A percentile compares a stretch with the other conserved stretches of the same genome.
Conservation (phyloP, 495 filamentous ascomycete species). For the Mytilinidion resinicola region DNA sequence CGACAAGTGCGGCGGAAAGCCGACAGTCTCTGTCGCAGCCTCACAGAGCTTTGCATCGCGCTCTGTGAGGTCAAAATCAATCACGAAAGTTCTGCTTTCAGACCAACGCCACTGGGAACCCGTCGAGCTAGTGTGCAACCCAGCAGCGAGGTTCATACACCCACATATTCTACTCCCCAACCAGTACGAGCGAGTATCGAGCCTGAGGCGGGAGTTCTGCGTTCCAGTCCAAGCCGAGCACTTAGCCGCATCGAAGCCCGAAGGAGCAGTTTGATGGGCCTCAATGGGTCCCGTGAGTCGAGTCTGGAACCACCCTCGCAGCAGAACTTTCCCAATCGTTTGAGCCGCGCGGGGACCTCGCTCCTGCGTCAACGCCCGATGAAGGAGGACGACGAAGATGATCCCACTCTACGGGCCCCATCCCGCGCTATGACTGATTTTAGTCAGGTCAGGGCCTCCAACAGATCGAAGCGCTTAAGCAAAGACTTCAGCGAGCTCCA, state of each 20-base stretch:
- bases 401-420: slow-evolving; percentile 38
- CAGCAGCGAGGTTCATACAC: slow-evolving; percentile 20
- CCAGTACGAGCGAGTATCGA: slow-evolving; percentile 23
- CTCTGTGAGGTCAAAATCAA: slow-evolving; percentile 54
- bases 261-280: slow-evolving; percentile 53
- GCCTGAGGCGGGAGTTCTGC: slow-evolving; percentile 12
- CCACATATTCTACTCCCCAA: slow-evolving; percentile 4
- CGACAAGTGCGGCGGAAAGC: slow-evolving; percentile 81
- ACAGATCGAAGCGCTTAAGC: slow-evolving; percentile 37
- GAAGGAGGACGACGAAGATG: slow-evolving; percentile 35
- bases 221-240: slow-evolving; percentile 44
- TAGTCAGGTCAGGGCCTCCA: slow-evolving; percentile 30
- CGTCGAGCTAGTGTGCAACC: slow-evolving; percentile 33
- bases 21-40: slow-evolving; percentile 83
- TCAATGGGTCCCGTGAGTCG: slow-evolving; percentile 34
- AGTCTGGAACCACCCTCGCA: slow-evolving; percentile 32
- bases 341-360: slow-evolving; percentile 23
- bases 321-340: slow-evolving; percentile 18
- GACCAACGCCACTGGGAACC: slow-evolving; percentile 29
- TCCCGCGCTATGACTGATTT: slow-evolving; percentile 40
- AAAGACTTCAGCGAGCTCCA: slow-evolving; percentile 41
- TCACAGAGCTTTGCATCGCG: slow-evolving; percentile 88
- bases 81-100: slow-evolving; percentile 25
- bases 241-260: slow-evolving; percentile 67
- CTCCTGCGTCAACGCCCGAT: slow-evolving; percentile 21